Percentiles rank a stretch among this genome's conserved stretches.
phyloP scores from a whole-genome alignment of 1,139 yeast genomes.

The Nakaseomyces glabratus region DNA sequence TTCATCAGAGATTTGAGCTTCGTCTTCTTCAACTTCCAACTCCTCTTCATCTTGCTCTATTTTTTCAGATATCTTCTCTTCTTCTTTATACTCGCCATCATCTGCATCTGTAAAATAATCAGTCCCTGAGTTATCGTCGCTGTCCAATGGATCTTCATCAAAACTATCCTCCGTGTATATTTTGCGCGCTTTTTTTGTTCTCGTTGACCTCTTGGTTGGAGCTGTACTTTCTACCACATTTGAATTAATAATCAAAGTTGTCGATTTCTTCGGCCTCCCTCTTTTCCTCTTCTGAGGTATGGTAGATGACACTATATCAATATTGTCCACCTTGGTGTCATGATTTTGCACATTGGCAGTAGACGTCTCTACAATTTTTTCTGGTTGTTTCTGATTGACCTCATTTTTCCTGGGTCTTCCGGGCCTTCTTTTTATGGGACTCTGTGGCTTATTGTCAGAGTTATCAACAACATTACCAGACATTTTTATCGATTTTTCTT shows the following conservation, averaged over 20 bases:
- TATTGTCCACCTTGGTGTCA: too few relatives aligned
- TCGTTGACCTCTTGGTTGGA: background rate
- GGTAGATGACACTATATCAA: too few relatives aligned
- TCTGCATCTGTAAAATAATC: conserved; percentile 5
- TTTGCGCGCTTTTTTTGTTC: background rate
- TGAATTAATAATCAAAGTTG: conserved; percentile 11
- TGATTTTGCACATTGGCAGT: background rate
- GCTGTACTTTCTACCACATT: background rate
- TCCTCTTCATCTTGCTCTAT: conserved; percentile 7
- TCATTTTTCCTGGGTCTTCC: conserved; percentile 3
- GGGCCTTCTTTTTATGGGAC: background rate
- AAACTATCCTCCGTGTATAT: background rate
- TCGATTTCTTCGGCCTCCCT: conserved; percentile 16
- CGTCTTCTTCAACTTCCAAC: conserved; percentile 9
- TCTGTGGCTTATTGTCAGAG: too few relatives aligned
- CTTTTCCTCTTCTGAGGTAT: too few relatives aligned
- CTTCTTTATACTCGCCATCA: conserved; percentile 9
- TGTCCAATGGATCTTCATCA: background rate
- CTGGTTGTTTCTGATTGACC: conserved; percentile 7
- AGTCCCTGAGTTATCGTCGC: background rate
- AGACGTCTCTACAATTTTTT: conserved; percentile 8
- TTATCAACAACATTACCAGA: too few relatives aligned
- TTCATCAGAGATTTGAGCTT: conserved; percentile 9
- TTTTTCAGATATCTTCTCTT: conserved; percentile 1
- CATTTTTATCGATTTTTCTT: too few relatives aligned